Percentiles rank a stretch among this genome's conserved stretches.
Conservation (phyloP, 106 monocot genomes). For the Phalaenopsis equestris region DNA sequence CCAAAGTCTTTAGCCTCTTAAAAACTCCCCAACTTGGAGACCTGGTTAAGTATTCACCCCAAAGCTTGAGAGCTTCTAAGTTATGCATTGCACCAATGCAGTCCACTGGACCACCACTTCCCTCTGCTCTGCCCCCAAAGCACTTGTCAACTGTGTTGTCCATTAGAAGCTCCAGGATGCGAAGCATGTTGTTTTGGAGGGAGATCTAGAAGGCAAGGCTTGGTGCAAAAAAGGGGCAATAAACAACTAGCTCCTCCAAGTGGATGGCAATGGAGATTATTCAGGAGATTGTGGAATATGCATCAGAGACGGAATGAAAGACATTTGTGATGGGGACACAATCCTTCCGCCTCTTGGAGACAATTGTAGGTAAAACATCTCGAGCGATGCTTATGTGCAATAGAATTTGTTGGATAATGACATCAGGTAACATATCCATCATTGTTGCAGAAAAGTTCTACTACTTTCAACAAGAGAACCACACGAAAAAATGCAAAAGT, state of each 20-base stretch:
- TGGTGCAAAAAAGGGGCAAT: constrained; percentile 66
- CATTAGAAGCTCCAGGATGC: constrained; percentile 72
- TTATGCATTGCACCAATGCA: constrained; percentile 33
- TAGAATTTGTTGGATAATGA: constrained; percentile 67
- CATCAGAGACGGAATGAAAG: constrained; percentile 24
- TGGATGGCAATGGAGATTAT: constrained; percentile 38
- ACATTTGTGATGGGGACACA: constrained; percentile 48
- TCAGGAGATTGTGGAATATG: constrained; percentile 42
- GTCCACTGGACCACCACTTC: constrained; percentile 20
- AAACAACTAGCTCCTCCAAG: constrained; percentile 68
- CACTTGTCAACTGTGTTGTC: constrained; percentile 37
- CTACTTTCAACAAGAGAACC: background rate
- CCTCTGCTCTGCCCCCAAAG: background rate
- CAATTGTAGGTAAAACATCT: constrained; percentile 57
- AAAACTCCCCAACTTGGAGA: too few relatives aligned
- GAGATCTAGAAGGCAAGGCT: constrained; percentile 46
- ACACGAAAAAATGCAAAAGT: background rate
- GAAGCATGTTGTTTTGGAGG: constrained; percentile 31
- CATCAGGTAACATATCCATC: constrained; percentile 83
- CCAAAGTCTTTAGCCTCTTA: too few relatives aligned
- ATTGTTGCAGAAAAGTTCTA: background rate
- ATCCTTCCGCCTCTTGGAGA: constrained; percentile 58
- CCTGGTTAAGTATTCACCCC: background rate
- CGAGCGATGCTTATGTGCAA: constrained; percentile 62
- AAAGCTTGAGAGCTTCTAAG: constrained; percentile 72